Conservation (phyloP, 2,329 filamentous ascomycete genomes). For the Apiospora pterosperma region DNA sequence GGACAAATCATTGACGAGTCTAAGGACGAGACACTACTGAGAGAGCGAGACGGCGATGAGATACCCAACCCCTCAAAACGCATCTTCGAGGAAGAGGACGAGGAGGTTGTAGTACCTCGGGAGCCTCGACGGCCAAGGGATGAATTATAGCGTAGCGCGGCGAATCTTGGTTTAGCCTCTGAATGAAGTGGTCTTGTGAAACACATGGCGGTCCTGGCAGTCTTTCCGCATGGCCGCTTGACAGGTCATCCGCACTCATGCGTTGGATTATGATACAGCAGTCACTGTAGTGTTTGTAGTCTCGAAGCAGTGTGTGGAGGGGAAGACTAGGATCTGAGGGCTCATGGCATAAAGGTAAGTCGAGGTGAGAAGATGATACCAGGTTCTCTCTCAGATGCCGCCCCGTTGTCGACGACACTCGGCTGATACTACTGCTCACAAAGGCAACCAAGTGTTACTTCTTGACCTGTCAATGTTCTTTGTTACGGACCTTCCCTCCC, state of each 20-base stretch:
- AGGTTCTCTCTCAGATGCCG: not conserved
- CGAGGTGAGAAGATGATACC: not conserved
- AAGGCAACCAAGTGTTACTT: not conserved
- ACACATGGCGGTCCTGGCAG: not conserved
- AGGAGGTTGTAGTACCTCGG: not conserved
- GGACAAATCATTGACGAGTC: not conserved
- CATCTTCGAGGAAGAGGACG: not conserved
- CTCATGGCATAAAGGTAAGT: not conserved
- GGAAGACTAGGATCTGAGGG: not conserved
- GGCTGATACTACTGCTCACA: not conserved
- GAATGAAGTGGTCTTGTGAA: not conserved
- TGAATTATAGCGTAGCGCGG: slow-evolving; percentile 2
- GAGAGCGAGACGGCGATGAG: not conserved
- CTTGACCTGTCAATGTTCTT: slow-evolving; percentile 2
- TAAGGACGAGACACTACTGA: not conserved
- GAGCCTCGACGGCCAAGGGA: not conserved
- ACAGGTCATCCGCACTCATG: not conserved
- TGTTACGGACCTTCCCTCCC: not conserved
- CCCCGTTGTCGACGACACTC: not conserved
- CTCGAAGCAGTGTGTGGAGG: not conserved
- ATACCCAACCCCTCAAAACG: not conserved
- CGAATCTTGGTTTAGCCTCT: not conserved
- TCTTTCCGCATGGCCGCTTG: not conserved
- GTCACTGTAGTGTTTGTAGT: not conserved
- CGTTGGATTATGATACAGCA: not conserved